Base-by-base conservation (phyloP, 352 stramenopile species). In the Globisporangium takayamanum region DNA sequence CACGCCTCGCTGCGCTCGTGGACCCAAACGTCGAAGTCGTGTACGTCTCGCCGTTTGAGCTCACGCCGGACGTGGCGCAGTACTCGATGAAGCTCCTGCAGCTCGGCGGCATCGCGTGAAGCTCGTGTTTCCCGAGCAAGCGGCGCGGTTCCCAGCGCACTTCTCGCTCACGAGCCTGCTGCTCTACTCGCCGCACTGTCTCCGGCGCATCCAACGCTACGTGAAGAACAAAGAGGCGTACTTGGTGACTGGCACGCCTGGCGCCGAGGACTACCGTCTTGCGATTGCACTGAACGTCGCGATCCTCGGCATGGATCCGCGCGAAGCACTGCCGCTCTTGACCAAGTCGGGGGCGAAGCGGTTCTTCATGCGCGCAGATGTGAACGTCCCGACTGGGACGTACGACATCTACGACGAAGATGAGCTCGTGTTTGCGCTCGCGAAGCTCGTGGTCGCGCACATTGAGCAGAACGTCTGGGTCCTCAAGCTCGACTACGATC, bases 391-490 rank as follows among this genome's bases (percentile, higher is more conserved):
- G 16, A 79, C 73, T 5, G 90, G 88, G 28, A 88, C 84, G 6
- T 92, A 96, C 62, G 90, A 96, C 55, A 67, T 97, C 33, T 97
- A 95, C 62, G 78, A 94, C 58, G 80, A 94, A 22, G 81, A 95
- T 41, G 89, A 97, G 54, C 53, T 97, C 15, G 73, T 87, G 26
- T 70, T 88, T 22, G 73, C 88, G 20, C 72, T 97, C 20, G 76
- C 87, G 26, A 95, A 96, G 62, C 80, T 97, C 45, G 87, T 92
- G 46, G 74, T 92, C 22, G 66, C 82, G 42, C 84, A 97, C 60
- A 61, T 96, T 28, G 81, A 96, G 26, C 67, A 95, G 37, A 68
- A 69, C 45, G 63, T 63, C 18, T 96, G 88, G 89, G 45, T 91
- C 18, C 68, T 97, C 48, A 87, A 86, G 63, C 62, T 97, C 5